Evolutionary conservation across 202 grass and related monocot genomes (phyloP).

Genomic region (Musa balbisiana): DNA sequence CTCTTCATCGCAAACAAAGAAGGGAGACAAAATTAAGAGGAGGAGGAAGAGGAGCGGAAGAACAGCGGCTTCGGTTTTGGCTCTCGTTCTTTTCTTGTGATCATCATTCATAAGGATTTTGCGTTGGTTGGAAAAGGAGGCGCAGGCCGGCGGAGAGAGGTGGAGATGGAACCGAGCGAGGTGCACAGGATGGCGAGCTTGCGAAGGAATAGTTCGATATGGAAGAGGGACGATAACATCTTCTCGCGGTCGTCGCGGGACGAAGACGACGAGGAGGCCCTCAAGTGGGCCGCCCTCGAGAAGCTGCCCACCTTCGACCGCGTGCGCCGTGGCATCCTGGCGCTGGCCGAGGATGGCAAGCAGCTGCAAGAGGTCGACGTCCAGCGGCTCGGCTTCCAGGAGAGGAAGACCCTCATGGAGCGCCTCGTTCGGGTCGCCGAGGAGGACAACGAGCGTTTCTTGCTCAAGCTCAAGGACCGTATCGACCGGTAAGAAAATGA

Average conservation of each 20-base stretch:
- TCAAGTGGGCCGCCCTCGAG: conserved; percentile 92
- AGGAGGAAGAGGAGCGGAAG: no score
- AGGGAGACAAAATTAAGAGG: no score
- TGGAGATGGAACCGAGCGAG: conserved; percentile 20
- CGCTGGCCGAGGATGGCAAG: conserved; percentile 16
- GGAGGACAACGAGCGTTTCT: conserved; percentile 81
- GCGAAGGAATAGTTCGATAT: conserved; percentile 21
- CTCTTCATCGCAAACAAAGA: no score
- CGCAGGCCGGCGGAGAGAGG: no score
- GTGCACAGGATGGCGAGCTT: conserved; percentile 40
- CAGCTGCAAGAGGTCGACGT: conserved; percentile 59
- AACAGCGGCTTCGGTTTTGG: no score
- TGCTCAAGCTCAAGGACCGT: conserved; percentile 82
- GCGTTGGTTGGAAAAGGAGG: no score
- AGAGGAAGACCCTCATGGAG: conserved; percentile 60
- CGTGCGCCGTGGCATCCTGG: conserved; percentile 45
- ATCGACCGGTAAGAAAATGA: conserved; percentile 45
- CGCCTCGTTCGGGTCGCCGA: conserved; percentile 56
- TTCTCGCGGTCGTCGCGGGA: conserved; percentile 59
- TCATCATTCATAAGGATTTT: no score
- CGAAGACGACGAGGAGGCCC: conserved; percentile 88
- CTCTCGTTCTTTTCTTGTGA: no score
- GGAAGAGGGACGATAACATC: conserved; percentile 29
- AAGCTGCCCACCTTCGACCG: conserved; percentile 76
- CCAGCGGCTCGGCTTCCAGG: conserved; percentile 33